A percentile compares a stretch with the other conserved stretches of the same genome.
These are phyloP conservation scores for Endocalyx cinctus DNA, from an alignment of 2,329 filamentous ascomycete species.

Conservation along the genomic window DNA sequence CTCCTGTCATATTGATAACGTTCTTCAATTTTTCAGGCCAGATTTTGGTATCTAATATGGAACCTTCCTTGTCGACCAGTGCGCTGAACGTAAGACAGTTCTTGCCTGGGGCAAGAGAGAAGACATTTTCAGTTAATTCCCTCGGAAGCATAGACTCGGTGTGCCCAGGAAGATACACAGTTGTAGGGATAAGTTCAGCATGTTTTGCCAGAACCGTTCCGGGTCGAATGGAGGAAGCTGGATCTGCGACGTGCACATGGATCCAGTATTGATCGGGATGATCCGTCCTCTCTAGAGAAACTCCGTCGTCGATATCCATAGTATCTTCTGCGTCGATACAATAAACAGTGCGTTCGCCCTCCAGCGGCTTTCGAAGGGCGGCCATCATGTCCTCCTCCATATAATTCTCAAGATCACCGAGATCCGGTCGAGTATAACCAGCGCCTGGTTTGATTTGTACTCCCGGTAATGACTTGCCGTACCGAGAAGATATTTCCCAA, in stretches of 20 bases:
- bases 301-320: constrained; percentile 71
- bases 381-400: constrained; percentile 40
- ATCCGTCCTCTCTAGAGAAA: constrained; percentile 62
- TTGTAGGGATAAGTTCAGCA: constrained; percentile 56
- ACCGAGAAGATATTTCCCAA: constrained; percentile 64
- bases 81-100: constrained; percentile 61
- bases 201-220: constrained; percentile 54
- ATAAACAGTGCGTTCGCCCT: constrained; percentile 56
- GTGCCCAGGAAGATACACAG: constrained; percentile 57
- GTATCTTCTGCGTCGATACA: constrained; percentile 68
- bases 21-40: constrained; percentile 48
- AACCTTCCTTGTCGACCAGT: constrained; percentile 47
- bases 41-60: constrained; percentile 50
- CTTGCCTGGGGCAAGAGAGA: constrained; percentile 49
- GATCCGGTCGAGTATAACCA: constrained; percentile 34
- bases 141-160: constrained; percentile 54
- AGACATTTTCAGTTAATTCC: constrained; percentile 40
- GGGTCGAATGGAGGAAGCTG: constrained; percentile 63
- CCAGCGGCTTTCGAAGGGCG: constrained; percentile 55
- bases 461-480: constrained; percentile 51
- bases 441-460: constrained; percentile 38
- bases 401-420: constrained; percentile 26
- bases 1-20: constrained; percentile 54
- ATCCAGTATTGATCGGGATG: constrained; percentile 61
- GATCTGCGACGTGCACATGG: constrained; percentile 75